Base-by-base conservation (phyloP, 768 basidiomycete genomes). In the Hypsizygus marmoreus region DNA sequence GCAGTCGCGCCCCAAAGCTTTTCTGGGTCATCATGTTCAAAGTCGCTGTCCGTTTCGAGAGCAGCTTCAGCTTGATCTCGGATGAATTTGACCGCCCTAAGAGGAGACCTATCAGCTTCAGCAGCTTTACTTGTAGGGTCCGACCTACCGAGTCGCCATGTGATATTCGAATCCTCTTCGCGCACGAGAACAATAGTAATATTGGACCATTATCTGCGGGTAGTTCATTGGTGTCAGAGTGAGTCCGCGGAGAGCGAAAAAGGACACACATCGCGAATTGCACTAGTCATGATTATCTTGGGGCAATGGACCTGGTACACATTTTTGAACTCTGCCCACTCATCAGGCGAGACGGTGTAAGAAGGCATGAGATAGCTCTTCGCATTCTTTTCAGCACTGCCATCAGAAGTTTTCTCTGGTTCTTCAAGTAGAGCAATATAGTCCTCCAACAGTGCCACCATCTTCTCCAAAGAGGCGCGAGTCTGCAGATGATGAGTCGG, bases 301-400 rank as follows among this genome's bases (percentile, higher is more conserved):
- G 93, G 94, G 50, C 81, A 87, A 65, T 97, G 93, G 12, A 93
- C 77, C 58, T 95, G 90, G 60, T 94, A 91, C 19, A 94, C 91
- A 56, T 95, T 89, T 59, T 89, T 86, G 66, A 95, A 97, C 49
- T 84, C 80, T 2, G 77, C 79, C 87, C 82, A 86, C 57, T 91
- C 88, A 17, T 80, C 72, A 20, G 82, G 72, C 9, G 83, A 81
- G 25, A 86, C 76, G 33, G 80, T 76, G 55, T 86, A 83, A 10
- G 82, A 74, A 23, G 86, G 84, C 66, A 88, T 79, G 45, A 81
- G 75, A 54, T 87, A 86, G 42, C 70, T 78, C 43, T 75, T 68
- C 9, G 63, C 58, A 23, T 67, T 66, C 32, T 63, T 68, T 50
- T 64, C 61, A 40, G 58, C 60, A 22, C 51, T 40, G 10, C 57